Conservation (phyloP, 257 asterid species). For the Forsythia suspensa region DNA sequence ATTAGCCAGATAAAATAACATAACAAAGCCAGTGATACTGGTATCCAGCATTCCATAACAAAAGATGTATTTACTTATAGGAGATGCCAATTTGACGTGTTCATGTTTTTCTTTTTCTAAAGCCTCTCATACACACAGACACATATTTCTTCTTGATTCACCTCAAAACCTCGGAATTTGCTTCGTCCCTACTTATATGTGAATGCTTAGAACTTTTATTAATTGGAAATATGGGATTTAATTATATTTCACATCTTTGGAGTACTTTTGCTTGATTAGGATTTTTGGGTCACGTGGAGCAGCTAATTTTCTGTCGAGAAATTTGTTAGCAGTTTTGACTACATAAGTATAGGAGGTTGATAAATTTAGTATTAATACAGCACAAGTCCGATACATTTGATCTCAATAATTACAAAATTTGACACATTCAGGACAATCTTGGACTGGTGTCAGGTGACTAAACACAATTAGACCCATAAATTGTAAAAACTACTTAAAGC, state of each 20-base stretch:
- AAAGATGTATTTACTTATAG: neutral
- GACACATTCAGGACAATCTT: neutral
- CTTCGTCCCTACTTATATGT: neutral
- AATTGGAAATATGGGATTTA: neutral
- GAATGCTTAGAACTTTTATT: neutral
- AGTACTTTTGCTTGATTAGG: neutral
- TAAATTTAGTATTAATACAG: too few relatives aligned
- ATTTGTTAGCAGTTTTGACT: neutral
- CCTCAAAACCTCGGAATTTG: neutral
- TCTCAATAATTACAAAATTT: neutral
- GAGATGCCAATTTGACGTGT: too few relatives aligned
- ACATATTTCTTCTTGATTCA: neutral
- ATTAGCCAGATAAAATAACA: neutral
- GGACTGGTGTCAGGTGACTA: neutral
- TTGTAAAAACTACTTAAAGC: too few relatives aligned
- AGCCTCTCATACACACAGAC: neutral
- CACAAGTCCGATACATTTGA: neutral
- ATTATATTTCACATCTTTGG: neutral
- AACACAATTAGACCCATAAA: too few relatives aligned
- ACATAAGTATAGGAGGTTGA: neutral
- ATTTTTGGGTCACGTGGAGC: neutral
- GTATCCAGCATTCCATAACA: too few relatives aligned
- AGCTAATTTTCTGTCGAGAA: neutral
- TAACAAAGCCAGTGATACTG: neutral
- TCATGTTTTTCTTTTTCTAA: neutral